phyloP scores from a whole-genome alignment of 305 asterid species.

The Solanum chacoense region DNA sequence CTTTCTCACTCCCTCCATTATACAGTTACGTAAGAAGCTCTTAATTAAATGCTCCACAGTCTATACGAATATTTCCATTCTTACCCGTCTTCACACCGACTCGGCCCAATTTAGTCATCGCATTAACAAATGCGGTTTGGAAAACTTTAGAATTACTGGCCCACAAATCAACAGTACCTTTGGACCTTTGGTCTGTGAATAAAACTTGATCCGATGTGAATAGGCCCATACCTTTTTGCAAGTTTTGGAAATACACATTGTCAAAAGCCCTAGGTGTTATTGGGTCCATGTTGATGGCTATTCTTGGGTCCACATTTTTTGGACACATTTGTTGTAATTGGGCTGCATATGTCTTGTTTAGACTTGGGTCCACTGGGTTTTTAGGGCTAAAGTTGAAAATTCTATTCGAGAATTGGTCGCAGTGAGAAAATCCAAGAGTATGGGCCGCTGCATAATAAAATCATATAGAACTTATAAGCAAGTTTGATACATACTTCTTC shows the following conservation, averaged over 20 bases:
- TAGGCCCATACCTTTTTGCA: conserved; percentile 39
- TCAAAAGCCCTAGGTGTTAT: conserved; percentile 37
- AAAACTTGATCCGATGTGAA: conserved; percentile 55
- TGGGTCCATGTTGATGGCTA: conserved; percentile 55
- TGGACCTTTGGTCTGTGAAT: conserved; percentile 33
- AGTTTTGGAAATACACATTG: conserved; percentile 34
- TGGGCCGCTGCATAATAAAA: conserved; percentile 29
- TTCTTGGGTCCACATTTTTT: conserved; percentile 25
- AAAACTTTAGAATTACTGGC: conserved; percentile 17
- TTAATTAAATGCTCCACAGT: conserved; percentile 31
- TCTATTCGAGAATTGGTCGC: conserved; percentile 31
- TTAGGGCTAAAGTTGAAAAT: conserved; percentile 31
- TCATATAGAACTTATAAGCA: background rate
- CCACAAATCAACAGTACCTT: conserved; percentile 21
- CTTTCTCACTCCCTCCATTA: background rate
- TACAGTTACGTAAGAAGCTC: background rate
- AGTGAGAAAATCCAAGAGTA: conserved; percentile 47
- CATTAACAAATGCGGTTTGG: conserved; percentile 23
- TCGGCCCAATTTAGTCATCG: conserved; percentile 47
- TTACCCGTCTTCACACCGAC: conserved; percentile 40
- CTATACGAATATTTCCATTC: conserved; percentile 40
- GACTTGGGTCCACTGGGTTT: conserved; percentile 38
- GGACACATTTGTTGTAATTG: conserved; percentile 39
- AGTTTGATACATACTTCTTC: background rate
- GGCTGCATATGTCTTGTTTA: conserved; percentile 26